phyloP scores from a whole-genome alignment of 352 stramenopile species.

The Thalassiosira oceanica region DNA sequence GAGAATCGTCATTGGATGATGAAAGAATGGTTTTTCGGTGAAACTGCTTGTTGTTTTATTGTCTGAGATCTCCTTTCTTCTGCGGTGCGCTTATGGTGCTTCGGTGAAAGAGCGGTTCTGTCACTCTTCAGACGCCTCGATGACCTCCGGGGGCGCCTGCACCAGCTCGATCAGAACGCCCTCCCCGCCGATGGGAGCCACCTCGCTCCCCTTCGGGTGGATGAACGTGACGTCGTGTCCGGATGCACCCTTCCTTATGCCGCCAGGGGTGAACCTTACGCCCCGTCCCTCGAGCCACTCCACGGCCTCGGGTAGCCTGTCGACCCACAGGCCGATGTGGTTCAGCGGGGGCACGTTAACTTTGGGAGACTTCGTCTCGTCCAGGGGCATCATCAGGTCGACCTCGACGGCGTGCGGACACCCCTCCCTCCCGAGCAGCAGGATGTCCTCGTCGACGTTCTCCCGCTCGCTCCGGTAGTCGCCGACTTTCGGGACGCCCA shows the following conservation, averaged over 20 bases:
- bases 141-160: slow-evolving; percentile 90
- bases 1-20: too few relatives aligned
- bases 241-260: slow-evolving; percentile 94
- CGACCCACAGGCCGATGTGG: slow-evolving; percentile 97
- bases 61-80: too few relatives aligned
- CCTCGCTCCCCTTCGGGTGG: slow-evolving; percentile 95
- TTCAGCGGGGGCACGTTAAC: slow-evolving; percentile 95
- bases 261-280: slow-evolving; percentile 94
- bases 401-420: slow-evolving; percentile 91
- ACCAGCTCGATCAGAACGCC: slow-evolving; percentile 97
- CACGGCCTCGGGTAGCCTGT: slow-evolving; percentile 90
- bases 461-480: slow-evolving; percentile 85
- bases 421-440: slow-evolving; percentile 86
- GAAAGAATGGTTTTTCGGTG: too few relatives aligned
- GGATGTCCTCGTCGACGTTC: slow-evolving; percentile 98
- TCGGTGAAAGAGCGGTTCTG: too few relatives aligned
- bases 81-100: too few relatives aligned
- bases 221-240: slow-evolving; percentile 98
- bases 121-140: too few relatives aligned
- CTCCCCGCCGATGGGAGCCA: slow-evolving; percentile 87
- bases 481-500: slow-evolving; percentile 51
- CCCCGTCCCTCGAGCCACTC: slow-evolving; percentile 86
- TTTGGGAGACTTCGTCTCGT: slow-evolving; percentile 89
- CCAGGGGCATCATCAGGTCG: slow-evolving; percentile 97
- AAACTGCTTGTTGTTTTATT: too few relatives aligned